Evolutionary conservation across 768 basidiomycete genomes (phyloP).

Genomic region (Boletus tomentosulus): DNA sequence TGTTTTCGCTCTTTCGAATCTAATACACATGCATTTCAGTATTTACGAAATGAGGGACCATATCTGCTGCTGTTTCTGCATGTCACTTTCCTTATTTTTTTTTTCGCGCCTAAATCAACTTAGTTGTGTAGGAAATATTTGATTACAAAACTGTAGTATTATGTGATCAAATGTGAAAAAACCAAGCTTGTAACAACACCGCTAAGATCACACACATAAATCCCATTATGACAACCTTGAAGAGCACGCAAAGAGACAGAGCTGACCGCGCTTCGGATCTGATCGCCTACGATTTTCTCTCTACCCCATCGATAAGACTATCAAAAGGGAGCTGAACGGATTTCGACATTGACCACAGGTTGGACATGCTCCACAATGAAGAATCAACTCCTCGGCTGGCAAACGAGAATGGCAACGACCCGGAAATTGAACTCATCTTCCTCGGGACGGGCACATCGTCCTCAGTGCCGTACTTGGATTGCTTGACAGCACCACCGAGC

Average conservation of each 20-base stretch:
- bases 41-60: conserved; percentile 28
- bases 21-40: conserved; percentile 13
- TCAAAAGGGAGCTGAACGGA: too few relatives aligned
- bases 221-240: too few relatives aligned
- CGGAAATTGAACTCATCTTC: conserved; percentile 62
- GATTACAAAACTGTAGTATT: background rate
- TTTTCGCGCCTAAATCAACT: too few relatives aligned
- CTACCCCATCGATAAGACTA: background rate
- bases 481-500: conserved; percentile 65
- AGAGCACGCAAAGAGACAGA: too few relatives aligned
- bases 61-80: background rate
- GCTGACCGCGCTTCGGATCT: background rate
- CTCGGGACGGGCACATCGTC: conserved; percentile 82
- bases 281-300: background rate
- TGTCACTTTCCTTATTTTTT: background rate
- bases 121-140: background rate
- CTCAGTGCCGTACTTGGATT: conserved; percentile 63
- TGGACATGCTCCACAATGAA: background rate
- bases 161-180: too few relatives aligned
- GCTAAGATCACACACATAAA: too few relatives aligned
- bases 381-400: background rate
- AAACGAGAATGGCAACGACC: background rate
- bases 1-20: background rate
- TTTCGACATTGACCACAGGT: background rate
- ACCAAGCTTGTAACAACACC: too few relatives aligned